Percentiles rank a stretch among this genome's conserved stretches.
phyloP scores from a whole-genome alignment of 805 yeast genomes.

The Ogataea salicorniae region DNA sequence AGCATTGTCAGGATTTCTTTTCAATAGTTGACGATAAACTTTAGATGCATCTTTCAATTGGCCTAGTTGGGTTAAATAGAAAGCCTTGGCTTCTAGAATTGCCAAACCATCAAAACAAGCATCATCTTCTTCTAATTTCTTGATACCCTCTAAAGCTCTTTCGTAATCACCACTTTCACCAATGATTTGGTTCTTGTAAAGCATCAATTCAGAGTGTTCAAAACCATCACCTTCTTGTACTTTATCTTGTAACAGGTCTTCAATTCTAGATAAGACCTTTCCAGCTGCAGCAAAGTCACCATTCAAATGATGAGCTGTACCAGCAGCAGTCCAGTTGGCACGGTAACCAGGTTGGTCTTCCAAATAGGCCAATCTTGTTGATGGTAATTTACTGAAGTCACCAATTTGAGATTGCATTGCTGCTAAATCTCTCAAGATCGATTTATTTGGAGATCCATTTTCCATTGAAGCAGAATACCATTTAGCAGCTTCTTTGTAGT shows the following conservation, averaged over 20 bases:
- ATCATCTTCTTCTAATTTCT: slow-evolving; percentile 45
- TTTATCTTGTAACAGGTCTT: slow-evolving; percentile 65
- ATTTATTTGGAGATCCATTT: slow-evolving; percentile 72
- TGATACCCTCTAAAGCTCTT: slow-evolving; percentile 58
- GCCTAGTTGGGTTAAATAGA: slow-evolving; percentile 54
- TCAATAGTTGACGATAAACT: slow-evolving; percentile 61
- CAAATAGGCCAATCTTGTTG: slow-evolving; percentile 62
- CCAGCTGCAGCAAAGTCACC: slow-evolving; percentile 65
- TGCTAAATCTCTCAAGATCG: slow-evolving; percentile 77
- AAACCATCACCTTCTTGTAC: slow-evolving; percentile 59
- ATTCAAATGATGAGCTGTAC: slow-evolving; percentile 77
- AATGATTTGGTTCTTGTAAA: slow-evolving; percentile 67
- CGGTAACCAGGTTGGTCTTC: slow-evolving; percentile 76
- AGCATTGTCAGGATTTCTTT: slow-evolving; percentile 80
- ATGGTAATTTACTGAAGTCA: slow-evolving; percentile 58
- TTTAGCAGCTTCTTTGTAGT: slow-evolving; percentile 71
- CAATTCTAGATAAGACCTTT: slow-evolving; percentile 68
- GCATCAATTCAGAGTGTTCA: slow-evolving; percentile 76
- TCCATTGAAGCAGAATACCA: slow-evolving; percentile 72
- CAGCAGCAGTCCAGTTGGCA: slow-evolving; percentile 86
- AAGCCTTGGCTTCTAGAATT: slow-evolving; percentile 62
- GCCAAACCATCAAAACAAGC: slow-evolving; percentile 53
- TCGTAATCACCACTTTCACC: slow-evolving; percentile 57
- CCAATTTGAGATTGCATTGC: slow-evolving; percentile 75
- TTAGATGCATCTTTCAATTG: slow-evolving; percentile 58